phyloP scores from a whole-genome alignment of 306 rosid species.

The Morella rubra region DNA sequence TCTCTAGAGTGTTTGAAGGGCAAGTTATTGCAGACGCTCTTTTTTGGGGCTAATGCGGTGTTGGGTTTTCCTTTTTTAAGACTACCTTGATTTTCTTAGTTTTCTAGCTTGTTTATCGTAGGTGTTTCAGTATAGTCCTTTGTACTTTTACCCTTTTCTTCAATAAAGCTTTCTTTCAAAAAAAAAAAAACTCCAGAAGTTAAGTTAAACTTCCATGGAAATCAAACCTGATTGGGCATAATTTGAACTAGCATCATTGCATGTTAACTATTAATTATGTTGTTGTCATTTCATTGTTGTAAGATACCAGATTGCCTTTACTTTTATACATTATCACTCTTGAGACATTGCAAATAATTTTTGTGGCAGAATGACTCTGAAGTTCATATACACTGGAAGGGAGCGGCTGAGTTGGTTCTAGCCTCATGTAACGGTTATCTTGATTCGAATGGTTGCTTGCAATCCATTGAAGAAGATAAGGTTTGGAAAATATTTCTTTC shows the following conservation, averaged over 20 bases:
- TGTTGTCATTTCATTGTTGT: neutral
- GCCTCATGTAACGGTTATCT: conserved; percentile 66
- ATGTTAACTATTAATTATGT: neutral
- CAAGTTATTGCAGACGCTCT: too few relatives aligned
- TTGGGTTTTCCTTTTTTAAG: too few relatives aligned
- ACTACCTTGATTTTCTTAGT: too few relatives aligned
- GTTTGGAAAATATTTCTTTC: conserved; percentile 42
- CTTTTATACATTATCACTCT: conserved; percentile 12
- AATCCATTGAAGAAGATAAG: conserved; percentile 59
- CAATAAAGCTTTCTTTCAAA: too few relatives aligned
- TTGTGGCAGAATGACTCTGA: conserved; percentile 57
- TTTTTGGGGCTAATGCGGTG: too few relatives aligned
- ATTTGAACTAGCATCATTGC: neutral
- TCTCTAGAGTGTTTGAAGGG: too few relatives aligned
- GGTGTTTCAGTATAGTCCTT: too few relatives aligned
- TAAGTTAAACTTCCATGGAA: neutral
- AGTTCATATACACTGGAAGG: conserved; percentile 94
- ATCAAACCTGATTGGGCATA: neutral
- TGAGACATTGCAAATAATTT: conserved; percentile 17
- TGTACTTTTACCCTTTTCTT: too few relatives aligned
- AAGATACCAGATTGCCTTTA: conserved; percentile 11
- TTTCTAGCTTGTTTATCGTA: too few relatives aligned
- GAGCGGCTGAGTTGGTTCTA: conserved; percentile 92
- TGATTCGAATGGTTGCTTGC: conserved; percentile 62
- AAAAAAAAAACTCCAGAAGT: neutral